phyloP scores from a whole-genome alignment of 1,284 basidiomycete species.

The Trichosporon coremiiforme region DNA sequence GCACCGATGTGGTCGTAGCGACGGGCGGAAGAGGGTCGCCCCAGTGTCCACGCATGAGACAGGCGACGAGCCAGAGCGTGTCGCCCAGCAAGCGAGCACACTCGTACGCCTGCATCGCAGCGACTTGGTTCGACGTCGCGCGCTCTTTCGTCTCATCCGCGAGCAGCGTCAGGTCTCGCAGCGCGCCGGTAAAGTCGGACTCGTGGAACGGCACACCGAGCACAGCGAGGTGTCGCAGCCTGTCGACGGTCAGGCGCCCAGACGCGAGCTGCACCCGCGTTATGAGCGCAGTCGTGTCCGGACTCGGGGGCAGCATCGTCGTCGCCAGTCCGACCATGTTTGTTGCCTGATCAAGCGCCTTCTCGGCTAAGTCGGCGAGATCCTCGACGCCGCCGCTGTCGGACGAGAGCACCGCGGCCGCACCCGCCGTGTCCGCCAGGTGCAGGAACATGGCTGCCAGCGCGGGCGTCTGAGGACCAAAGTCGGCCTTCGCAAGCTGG shows the following conservation, averaged over 20 bases:
- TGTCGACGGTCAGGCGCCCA: slow-evolving; percentile 42
- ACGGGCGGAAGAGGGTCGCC: not conserved
- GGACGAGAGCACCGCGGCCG: slow-evolving; percentile 39
- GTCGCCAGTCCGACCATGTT: slow-evolving; percentile 52
- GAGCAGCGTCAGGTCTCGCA: slow-evolving; percentile 47
- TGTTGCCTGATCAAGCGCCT: slow-evolving; percentile 52
- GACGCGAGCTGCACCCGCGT: slow-evolving; percentile 51
- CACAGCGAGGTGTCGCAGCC: slow-evolving; percentile 42
- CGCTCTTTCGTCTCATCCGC: slow-evolving; percentile 47
- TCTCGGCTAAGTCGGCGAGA: slow-evolving; percentile 50
- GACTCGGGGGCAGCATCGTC: slow-evolving; percentile 36
- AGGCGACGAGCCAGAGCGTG: slow-evolving; percentile 28
- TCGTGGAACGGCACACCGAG: slow-evolving; percentile 48
- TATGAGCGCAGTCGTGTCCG: slow-evolving; percentile 45
- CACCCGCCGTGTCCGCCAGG: slow-evolving; percentile 43
- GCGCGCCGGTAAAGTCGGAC: slow-evolving; percentile 49
- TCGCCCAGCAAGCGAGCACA: slow-evolving; percentile 49
- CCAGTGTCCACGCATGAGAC: not conserved
- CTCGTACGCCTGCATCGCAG: slow-evolving; percentile 46
- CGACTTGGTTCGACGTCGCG: slow-evolving; percentile 41
- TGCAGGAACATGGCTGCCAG: slow-evolving; percentile 51
- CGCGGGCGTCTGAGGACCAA: slow-evolving; percentile 43
- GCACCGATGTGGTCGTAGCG: not conserved
- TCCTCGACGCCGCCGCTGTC: slow-evolving; percentile 43
- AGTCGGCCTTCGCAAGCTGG: slow-evolving; percentile 75